phyloP scores from a whole-genome alignment of 1,284 basidiomycete genomes.

The Fomitopsis schrenkii region DNA sequence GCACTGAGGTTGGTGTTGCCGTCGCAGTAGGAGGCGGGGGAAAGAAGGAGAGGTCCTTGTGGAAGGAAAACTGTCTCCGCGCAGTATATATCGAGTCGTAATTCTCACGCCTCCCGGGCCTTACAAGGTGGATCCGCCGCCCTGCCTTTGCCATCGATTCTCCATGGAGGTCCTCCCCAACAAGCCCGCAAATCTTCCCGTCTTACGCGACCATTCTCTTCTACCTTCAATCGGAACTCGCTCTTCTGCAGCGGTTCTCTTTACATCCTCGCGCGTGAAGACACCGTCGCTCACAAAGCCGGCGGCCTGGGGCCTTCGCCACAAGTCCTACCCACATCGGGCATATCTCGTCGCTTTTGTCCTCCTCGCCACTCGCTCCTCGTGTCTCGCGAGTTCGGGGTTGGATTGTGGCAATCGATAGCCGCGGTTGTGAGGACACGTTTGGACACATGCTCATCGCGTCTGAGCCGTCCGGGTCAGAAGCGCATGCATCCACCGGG shows the following conservation, averaged over 20 bases:
- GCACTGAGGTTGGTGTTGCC: slow-evolving; percentile 9
- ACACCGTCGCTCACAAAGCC: neutral
- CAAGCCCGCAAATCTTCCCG: neutral
- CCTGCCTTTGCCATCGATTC: neutral
- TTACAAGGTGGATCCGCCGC: neutral
- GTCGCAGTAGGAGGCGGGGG: slow-evolving; percentile 4
- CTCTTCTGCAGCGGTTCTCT: neutral
- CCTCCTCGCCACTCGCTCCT: neutral
- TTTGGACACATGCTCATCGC: neutral
- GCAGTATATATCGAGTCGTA: slow-evolving; percentile 7
- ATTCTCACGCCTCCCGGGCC: slow-evolving; percentile 17
- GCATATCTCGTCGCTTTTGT: neutral
- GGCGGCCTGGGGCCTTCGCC: neutral
- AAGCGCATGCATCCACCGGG: neutral
- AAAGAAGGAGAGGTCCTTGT: slow-evolving; percentile 21
- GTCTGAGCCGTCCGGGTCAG: neutral
- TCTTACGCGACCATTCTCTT: neutral
- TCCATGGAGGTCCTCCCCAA: neutral
- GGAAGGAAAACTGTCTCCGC: slow-evolving; percentile 12
- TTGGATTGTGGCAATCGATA: neutral
- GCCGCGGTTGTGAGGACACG: neutral
- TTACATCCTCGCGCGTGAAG: neutral
- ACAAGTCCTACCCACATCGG: neutral
- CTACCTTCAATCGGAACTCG: neutral
- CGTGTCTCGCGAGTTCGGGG: neutral